Evolutionary conservation across 257 asterid genomes (phyloP).

Genomic region (Thymus quinquecostatus): DNA sequence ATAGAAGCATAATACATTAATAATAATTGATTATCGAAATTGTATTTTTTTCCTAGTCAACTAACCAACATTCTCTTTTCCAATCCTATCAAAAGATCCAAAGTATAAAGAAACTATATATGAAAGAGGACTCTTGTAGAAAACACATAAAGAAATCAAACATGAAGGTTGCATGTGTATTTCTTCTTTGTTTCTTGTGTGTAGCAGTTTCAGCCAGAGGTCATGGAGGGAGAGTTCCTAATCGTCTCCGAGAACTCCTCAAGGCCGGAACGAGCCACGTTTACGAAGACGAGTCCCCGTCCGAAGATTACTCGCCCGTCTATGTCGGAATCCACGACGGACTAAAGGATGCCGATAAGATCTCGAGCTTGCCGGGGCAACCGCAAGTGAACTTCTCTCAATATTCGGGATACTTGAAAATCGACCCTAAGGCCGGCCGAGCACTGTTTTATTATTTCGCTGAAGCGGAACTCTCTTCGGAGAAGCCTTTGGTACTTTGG

Average conservation of each 20-base stretch:
- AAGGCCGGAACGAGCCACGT: background rate
- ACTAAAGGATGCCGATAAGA: conserved; percentile 37
- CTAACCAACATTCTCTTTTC: background rate
- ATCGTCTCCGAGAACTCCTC: conserved; percentile 23
- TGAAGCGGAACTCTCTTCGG: conserved; percentile 37
- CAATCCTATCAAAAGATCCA: background rate
- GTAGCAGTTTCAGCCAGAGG: conserved; percentile 31
- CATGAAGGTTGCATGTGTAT: conserved; percentile 38
- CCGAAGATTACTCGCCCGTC: conserved; percentile 19
- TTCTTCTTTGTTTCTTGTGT: conserved; percentile 26
- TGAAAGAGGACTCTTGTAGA: background rate
- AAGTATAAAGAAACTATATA: conserved; percentile 10
- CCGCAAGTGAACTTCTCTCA: conserved; percentile 43
- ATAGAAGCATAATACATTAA: background rate
- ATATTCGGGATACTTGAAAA: conserved; percentile 46
- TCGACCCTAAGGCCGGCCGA: conserved; percentile 44
- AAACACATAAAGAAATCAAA: background rate
- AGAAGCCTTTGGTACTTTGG: conserved; percentile 50
- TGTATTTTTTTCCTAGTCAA: background rate
- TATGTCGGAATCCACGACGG: conserved; percentile 38
- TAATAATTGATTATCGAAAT: background rate
- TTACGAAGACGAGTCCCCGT: background rate
- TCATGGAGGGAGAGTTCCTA: conserved; percentile 30
- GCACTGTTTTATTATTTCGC: conserved; percentile 46
- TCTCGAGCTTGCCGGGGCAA: conserved; percentile 44